Evolutionary conservation across 441 rosid species (phyloP).

Genomic region (Pelargonium fulgidum): DNA sequence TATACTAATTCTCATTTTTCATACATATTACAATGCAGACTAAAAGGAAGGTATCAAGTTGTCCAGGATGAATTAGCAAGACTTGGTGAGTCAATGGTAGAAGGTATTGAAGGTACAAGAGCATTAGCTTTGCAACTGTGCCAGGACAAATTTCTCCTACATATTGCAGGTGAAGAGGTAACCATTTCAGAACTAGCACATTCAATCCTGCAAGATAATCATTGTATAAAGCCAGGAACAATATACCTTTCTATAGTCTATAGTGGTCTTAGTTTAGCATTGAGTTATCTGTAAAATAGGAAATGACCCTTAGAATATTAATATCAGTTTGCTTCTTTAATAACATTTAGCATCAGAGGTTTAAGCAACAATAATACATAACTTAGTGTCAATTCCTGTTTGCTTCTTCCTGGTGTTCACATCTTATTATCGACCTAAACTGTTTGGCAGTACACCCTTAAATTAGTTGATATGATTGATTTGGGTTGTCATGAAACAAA

Average conservation of each 20-base stretch:
- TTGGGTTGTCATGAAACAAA: not conserved
- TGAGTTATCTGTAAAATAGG: not conserved
- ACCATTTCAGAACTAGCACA: slow-evolving; percentile 27
- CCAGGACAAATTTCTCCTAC: slow-evolving; percentile 88
- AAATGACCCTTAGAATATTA: no score
- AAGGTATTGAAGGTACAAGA: slow-evolving; percentile 84
- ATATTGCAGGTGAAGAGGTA: slow-evolving; percentile 83
- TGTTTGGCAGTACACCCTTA: not conserved
- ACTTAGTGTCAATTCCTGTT: no score
- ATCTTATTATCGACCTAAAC: no score
- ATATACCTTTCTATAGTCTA: not conserved
- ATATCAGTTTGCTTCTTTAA: no score
- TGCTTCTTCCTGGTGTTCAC: no score
- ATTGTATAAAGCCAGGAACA: not conserved
- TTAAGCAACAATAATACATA: no score
- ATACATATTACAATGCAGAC: slow-evolving; percentile 36
- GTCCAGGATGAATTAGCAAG: slow-evolving; percentile 78
- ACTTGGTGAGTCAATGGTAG: slow-evolving; percentile 79
- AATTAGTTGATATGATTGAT: not conserved
- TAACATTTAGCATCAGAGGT: no score
- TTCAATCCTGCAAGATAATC: not conserved
- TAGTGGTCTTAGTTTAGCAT: not conserved
- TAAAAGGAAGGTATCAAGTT: slow-evolving; percentile 79
- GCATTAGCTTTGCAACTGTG: slow-evolving; percentile 94
- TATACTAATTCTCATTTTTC: not conserved